phyloP scores from a whole-genome alignment of 805 yeast genomes.

The Ogataea trehalophila region DNA sequence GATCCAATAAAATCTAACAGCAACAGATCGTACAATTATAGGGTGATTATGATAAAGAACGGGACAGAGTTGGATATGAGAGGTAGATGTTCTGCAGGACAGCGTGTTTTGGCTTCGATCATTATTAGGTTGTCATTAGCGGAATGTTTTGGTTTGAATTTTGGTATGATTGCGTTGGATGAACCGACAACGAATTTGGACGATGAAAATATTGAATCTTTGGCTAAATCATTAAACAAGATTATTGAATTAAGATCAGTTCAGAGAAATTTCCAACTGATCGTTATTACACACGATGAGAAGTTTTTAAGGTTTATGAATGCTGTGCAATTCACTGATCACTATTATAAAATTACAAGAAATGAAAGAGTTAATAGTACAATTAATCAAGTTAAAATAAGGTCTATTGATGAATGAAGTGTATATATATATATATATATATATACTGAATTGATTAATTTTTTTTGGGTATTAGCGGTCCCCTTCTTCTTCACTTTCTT shows the following conservation, averaged over 20 bases:
- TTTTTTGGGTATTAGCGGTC: neutral
- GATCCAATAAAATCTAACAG: constrained; percentile 47
- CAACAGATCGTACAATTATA: constrained; percentile 77
- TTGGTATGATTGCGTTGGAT: constrained; percentile 94
- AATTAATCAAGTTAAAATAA: constrained; percentile 39
- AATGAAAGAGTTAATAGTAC: constrained; percentile 78
- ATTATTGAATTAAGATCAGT: constrained; percentile 70
- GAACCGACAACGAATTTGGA: constrained; percentile 98
- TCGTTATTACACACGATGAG: constrained; percentile 96
- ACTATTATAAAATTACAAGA: constrained; percentile 75
- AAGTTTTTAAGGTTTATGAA: constrained; percentile 80
- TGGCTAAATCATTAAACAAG: constrained; percentile 72
- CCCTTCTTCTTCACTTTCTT: neutral
- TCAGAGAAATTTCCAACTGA: constrained; percentile 88
- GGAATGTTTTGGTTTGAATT: constrained; percentile 90
- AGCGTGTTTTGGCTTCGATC: constrained; percentile 88
- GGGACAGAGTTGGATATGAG: constrained; percentile 95
- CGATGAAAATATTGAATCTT: constrained; percentile 78
- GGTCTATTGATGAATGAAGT: constrained; percentile 16
- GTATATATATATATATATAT: neutral
- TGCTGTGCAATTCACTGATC: constrained; percentile 81
- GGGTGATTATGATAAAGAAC: constrained; percentile 93
- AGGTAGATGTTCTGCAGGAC: constrained; percentile 98
- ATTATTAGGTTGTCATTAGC: constrained; percentile 88
- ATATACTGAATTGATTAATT: too few species aligned